Evolutionary conservation across 225 moss, liverwort and hornwort species (phyloP), one percentile per base, ranked within the genome.

Genomic region (Takakia lepidozioides): DNA sequence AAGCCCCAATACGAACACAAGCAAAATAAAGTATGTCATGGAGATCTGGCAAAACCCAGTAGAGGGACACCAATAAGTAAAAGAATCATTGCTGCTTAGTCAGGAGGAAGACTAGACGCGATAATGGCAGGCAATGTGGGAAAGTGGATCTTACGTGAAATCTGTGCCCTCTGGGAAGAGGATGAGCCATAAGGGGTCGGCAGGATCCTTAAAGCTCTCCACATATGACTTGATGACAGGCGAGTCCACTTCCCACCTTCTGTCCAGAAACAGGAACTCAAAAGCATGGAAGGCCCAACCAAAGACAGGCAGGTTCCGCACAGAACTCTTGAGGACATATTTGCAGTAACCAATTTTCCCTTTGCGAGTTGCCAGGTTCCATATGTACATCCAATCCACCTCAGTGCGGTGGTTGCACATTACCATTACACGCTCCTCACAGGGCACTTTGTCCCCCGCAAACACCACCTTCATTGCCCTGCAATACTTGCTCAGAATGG

Each of bases 371-470:
- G 83, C 98, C 11, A 98, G 73, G 53, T 98, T 91, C 98, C 98
- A 98, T 56, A 87, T 85, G 54, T 98, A 98, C 98, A 98, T 98
- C 98, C 98, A 98, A 68, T 98, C 98, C 43, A 98, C 98, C 58
- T 98, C 98, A 0, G 98, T 98, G 1, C 98, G 91, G 54, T 98
- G 98, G 47, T 98, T 98, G 83, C 98, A 91, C 75, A 85, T 81
- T 43, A 98, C 52, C 83, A 98, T 83, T 61, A 84, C 98, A 34
- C 98, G 98, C 48, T 91, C 81, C 59, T 72, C 78, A 4, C 54
- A 20, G 0, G 98, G 85, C 39, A 91, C 78, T 53, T 72, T 60
- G 51, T 91, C 91, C 25, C 98, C 98, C 50, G 85, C 78, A 57
- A 98, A 98, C 54, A 98, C 59, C 54, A 98, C 98, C 80, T 80